These are phyloP conservation scores for Ascosphaera apis DNA, from an alignment of 2,329 filamentous ascomycete genomes.

Conservation along the genomic window DNA sequence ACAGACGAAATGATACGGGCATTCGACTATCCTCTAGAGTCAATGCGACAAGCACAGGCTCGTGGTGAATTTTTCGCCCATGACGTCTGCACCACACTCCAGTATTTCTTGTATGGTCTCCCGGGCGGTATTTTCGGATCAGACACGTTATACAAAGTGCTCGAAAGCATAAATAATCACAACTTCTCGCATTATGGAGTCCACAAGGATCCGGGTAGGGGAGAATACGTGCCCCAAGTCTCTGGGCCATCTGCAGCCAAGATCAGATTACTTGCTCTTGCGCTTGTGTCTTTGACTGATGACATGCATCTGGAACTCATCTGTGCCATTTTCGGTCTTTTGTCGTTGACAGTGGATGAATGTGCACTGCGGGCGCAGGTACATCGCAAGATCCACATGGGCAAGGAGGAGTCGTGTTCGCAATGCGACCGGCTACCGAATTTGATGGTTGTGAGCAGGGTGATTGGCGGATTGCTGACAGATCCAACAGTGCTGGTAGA, in stretches of 20 bases:
- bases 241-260: constrained; percentile 8
- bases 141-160: constrained; percentile 11
- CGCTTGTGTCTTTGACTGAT: constrained; percentile 15
- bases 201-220: constrained; percentile 5
- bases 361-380: constrained; percentile 5
- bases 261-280: constrained; percentile 15
- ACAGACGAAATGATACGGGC: constrained; percentile 15
- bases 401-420: constrained; percentile 6
- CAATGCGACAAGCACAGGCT: constrained; percentile 3
- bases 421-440: constrained; percentile 9
- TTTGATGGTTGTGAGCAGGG: constrained; percentile 11
- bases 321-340: constrained; percentile 18
- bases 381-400: constrained; percentile 4
- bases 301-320: constrained; percentile 19
- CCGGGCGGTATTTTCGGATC: constrained; percentile 19
- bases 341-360: constrained; percentile 12
- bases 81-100: constrained; percentile 15
- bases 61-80: constrained; percentile 9
- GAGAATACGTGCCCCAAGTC: constrained; percentile 8
- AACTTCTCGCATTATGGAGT: constrained; percentile 5
- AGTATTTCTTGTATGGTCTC: constrained; percentile 15
- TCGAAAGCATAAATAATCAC: constrained; percentile 12
- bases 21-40: constrained; percentile 11
- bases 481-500: constrained; percentile 1
- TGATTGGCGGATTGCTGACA: constrained; percentile 15